Evolutionary conservation across 257 asterid species (phyloP).

Genomic region (Solanum acaule): DNA sequence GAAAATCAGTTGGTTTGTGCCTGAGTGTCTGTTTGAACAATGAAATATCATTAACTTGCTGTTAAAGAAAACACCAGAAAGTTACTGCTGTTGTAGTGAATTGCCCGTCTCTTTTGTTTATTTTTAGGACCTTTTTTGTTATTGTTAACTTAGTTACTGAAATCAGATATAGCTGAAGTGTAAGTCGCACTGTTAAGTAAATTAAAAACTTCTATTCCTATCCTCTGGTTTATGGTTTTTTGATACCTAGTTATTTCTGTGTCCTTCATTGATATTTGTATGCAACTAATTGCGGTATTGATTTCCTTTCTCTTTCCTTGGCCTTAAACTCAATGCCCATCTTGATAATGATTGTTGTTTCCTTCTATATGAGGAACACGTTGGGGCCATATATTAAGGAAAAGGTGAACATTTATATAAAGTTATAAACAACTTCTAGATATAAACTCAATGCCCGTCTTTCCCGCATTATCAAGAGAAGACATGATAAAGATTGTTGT

Average conservation of each 20-base stretch:
- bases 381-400: background rate
- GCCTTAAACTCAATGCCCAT: background rate
- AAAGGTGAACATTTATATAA: background rate
- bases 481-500: background rate
- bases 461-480: background rate
- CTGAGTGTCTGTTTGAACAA: background rate
- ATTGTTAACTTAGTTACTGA: background rate
- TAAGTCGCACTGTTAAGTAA: background rate
- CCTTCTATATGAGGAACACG: background rate
- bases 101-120: background rate
- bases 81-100: background rate
- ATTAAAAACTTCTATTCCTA: background rate
- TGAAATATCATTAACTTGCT: background rate
- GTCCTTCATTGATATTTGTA: background rate
- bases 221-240: background rate
- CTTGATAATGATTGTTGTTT: background rate
- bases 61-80: background rate
- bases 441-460: background rate
- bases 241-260: background rate
- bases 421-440: background rate
- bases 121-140: background rate
- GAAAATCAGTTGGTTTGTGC: background rate
- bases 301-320: background rate
- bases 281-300: background rate
- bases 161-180: background rate